Base-by-base conservation (phyloP, 805 yeast genomes). In the Hanseniaspora nectarophila region DNA sequence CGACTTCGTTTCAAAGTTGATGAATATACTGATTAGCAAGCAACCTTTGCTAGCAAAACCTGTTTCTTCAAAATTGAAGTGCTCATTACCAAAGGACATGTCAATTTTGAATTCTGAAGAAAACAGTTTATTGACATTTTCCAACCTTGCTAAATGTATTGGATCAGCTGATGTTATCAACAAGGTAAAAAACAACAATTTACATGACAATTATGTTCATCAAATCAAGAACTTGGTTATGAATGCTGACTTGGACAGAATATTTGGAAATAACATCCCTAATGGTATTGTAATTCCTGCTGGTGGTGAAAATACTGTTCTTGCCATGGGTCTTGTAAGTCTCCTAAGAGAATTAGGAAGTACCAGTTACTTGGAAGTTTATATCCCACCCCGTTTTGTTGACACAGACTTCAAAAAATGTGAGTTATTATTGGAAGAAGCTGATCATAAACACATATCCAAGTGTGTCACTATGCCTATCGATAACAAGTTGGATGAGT, bases 301-400 rank as follows among this genome's bases (percentile, higher is more conserved):
- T 18, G 90, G 90, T 47, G 85, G 85, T 2, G 73, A 71, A 55
- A 82, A 76, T 58, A 80, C 84, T 47, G 76, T 85, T 76, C 63
- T 81, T 16, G 71, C 84, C 0, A 64, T 81, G 33, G 62, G 80
- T 4, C 72, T 82, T 8, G 66, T 82, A 6, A 67, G 69, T 55
- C 64, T 70, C 47, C 57, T 87, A 47, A 70, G 95, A 60, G 76
- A 78, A 34, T 68, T 75, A 7, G 88, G 92, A 2, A 78, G 84
- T 4, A 72, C 71, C 15, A 65, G 82, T 33, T 95, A 95, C 0
- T 78, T 88, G 15, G 96, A 88, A 69, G 83, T 88, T 7, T 74
- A 85, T 57, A 77, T 88, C 57, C 94, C 95, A 6, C 73, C 77
- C 33, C 69, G 73, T 23, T 74, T 74, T 32, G 92, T 7, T 24